Conservation (phyloP, 257 asterid species). For the Penstemon davidsonii region DNA sequence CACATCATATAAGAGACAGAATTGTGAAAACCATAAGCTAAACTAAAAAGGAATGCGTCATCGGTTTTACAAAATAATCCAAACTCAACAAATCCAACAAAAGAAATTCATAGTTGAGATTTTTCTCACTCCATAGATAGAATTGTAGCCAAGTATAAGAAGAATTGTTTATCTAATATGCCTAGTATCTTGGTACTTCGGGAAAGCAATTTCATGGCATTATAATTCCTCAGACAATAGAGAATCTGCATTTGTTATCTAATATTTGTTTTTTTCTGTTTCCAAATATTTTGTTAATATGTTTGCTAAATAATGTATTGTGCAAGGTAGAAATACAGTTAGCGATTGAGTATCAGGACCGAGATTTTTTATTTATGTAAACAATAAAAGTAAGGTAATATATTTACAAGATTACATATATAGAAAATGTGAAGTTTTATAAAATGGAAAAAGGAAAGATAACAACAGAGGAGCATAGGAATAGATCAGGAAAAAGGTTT, state of each 20-base stretch:
- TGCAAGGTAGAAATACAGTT: too few species aligned
- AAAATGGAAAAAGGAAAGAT: not conserved
- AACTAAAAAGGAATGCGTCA: slow-evolving; percentile 11
- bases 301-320: too few species aligned
- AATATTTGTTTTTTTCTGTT: too few species aligned
- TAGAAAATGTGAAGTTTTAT: not conserved
- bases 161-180: not conserved
- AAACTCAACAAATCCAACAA: not conserved
- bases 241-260: too few species aligned
- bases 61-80: not conserved
- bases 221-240: too few species aligned
- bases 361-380: too few species aligned
- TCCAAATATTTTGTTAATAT: too few species aligned
- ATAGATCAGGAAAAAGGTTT: too few species aligned
- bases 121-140: slow-evolving; percentile 7
- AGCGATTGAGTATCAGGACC: too few species aligned
- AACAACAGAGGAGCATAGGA: not conserved
- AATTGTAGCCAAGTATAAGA: not conserved
- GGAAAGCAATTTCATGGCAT: too few species aligned
- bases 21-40: slow-evolving; percentile 12
- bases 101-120: not conserved
- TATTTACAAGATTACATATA: not conserved
- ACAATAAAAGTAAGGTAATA: too few species aligned
- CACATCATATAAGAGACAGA: slow-evolving; percentile 5
- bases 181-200: not conserved